phyloP scores from a whole-genome alignment of 352 stramenopile species.

The Globisporangium iwayamae region DNA sequence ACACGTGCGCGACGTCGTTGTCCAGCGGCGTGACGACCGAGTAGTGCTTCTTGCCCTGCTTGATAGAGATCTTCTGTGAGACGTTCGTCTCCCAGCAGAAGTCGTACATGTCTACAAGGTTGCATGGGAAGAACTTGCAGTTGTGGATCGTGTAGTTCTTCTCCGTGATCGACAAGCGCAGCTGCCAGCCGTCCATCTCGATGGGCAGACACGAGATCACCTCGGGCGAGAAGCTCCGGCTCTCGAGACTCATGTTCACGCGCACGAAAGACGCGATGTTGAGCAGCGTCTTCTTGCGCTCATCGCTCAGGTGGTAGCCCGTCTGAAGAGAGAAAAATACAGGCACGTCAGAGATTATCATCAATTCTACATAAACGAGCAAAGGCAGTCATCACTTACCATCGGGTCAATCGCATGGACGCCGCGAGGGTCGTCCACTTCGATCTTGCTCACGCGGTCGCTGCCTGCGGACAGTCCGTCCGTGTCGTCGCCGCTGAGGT shows the following conservation, averaged over 20 bases:
- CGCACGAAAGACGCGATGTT: conserved; percentile 75
- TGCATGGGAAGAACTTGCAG: conserved; percentile 83
- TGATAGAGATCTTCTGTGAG: conserved; percentile 69
- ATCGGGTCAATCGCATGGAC: conserved; percentile 44
- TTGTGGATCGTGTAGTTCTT: conserved; percentile 90
- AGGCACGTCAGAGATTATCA: conserved; percentile 11
- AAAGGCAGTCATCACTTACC: conserved; percentile 6
- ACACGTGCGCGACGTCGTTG: conserved; percentile 74
- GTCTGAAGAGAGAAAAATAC: conserved; percentile 20
- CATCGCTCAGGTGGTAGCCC: conserved; percentile 56
- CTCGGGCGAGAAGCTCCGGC: conserved; percentile 76
- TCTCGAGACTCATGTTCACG: conserved; percentile 81
- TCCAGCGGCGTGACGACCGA: conserved; percentile 73
- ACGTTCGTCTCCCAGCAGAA: conserved; percentile 88
- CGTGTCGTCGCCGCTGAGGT: conserved; percentile 46
- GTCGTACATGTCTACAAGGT: conserved; percentile 72
- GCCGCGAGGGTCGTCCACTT: conserved; percentile 50
- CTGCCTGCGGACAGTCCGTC: conserved; percentile 34
- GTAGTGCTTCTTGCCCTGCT: conserved; percentile 79
- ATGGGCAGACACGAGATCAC: conserved; percentile 85
- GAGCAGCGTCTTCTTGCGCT: conserved; percentile 59
- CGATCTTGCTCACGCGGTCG: conserved; percentile 46
- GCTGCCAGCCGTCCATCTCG: conserved; percentile 84
- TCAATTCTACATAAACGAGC: background rate
- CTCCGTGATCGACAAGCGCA: conserved; percentile 80